Evolutionary conservation across 441 rosid genomes (phyloP).

Genomic region (Arabidopsis hybrid): DNA sequence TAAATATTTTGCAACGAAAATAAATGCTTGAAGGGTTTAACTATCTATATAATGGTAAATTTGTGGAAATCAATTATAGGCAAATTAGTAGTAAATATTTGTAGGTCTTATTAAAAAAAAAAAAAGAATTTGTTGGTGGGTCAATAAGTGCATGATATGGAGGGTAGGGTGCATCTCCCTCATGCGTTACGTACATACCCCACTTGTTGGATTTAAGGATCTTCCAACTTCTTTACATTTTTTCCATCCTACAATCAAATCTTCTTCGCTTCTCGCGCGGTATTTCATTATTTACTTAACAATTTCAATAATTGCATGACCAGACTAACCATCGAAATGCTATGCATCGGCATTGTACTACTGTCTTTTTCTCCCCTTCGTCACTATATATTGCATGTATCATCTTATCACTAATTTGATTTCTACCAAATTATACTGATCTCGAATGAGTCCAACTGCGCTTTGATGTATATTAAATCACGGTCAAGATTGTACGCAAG

Average conservation of each 20-base stretch:
- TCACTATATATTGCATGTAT: background rate
- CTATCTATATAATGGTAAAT: background rate
- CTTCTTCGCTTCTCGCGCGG: constrained; percentile 9
- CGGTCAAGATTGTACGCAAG: background rate
- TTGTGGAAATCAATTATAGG: background rate
- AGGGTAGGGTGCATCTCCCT: constrained; percentile 55
- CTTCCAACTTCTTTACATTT: constrained; percentile 22
- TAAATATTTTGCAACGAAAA: background rate
- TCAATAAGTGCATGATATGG: constrained; percentile 44
- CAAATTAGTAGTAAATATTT: background rate
- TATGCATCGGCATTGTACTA: background rate
- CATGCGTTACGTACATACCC: constrained; percentile 46
- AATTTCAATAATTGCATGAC: constrained; percentile 24
- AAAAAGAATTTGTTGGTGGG: constrained; percentile 9
- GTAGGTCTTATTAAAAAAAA: background rate
- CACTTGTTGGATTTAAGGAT: constrained; percentile 58
- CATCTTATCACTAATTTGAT: constrained; percentile 1
- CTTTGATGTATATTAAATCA: background rate
- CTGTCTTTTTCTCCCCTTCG: constrained; percentile 22
- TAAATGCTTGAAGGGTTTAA: background rate
- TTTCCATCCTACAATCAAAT: constrained; percentile 10
- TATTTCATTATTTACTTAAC: constrained; percentile 24
- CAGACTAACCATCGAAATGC: constrained; percentile 23
- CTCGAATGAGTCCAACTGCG: background rate
- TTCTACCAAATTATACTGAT: background rate